Base-by-base conservation (phyloP, 1,139 yeast genomes). In the Blastobotrys persicus region DNA sequence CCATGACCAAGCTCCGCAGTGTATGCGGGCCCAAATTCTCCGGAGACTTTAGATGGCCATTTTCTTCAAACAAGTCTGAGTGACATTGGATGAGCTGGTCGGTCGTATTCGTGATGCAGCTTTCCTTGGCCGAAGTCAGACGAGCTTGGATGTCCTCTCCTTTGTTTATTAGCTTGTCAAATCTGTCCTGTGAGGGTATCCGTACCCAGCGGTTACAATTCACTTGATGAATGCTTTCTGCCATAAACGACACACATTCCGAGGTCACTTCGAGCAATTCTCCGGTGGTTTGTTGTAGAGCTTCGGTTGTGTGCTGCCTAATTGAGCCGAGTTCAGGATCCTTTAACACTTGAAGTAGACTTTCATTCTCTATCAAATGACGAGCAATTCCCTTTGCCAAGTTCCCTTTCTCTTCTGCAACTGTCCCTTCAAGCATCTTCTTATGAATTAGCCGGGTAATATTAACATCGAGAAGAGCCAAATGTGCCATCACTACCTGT, bases 131-230 rank as follows among this genome's bases (percentile, higher is more conserved):
- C 11, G 28, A 4, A 7, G 16, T 16, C 12, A 37, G 26, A 3
- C 41, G 41, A 4, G n/a, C 13, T 16, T 17, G 11, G 5, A 13
- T 19, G 16, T 37, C 28, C 19, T 37, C 41, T 4, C 41, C 41
- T 7, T 28, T 7, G 5, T 11, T 6, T 6, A 37, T 14, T n/a
- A 37, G 14, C 6, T 37, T 16, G 7, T 37, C 41, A 19, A 18
- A 18, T 6, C n/a, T 26, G 7, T 37, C 41, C 4, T 23, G 41
- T 3, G 41, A 13, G 7, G 17, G 41, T 3, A n/a, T 6, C 11
- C 41, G 23, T 16, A 37, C 12, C 41, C 41, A 37, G 5, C 41
- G 41, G 6, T 28, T 26, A 18, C 26, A 5, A 13, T 37, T 37
- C 12, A 37, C 41, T 4, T 26, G 17, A 18, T 37, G 13, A 37